Evolutionary conservation across 1,284 basidiomycete genomes (phyloP), one percentile per base, ranked within the genome.

Genomic region (Ceratobasidium sp.): DNA sequence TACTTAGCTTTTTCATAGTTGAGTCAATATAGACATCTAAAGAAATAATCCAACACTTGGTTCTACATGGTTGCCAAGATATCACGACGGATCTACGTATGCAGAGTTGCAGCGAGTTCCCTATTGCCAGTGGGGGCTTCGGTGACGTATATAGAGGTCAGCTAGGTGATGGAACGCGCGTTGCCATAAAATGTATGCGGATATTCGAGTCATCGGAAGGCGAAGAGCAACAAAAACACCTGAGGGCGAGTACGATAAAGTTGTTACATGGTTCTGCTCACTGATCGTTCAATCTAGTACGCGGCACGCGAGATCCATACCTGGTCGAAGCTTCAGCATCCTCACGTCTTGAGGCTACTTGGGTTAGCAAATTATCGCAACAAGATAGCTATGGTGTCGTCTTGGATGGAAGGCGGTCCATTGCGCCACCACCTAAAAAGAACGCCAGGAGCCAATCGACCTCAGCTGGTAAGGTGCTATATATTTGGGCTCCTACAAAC

Each of bases 151-250:
- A 67, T 33, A 50, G 48, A 33, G 73, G 48, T n/a, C 23, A 17
- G 5, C 73, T 76, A 0, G 17, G 23, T 9, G 40, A 67, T 33
- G 73, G 73, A 0, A 20, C n/a, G 1, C 20, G 10, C 9, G 64
- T 76, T 12, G 73, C 73, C 0, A 54, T 67, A 7, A 76, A 76
- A 33, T 44, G 50, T 20, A 65, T 76, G 20, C 52, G 52, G n/a
- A 33, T 59, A 12, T 40, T 75, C 17, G 48, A 23, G 3, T 23
- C 40, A 10, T 17, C 20, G 13, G n/a, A 38, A 50, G 48, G 2
- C 7, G 26, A 13, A 33, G 15, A 38, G 40, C 17, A 48, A 5
- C 42, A 50, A 17, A 3, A 56, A 17, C n/a, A n/a, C n/a, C n/a
- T n/a, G n/a, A n/a, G n/a, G n/a, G n/a, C n/a, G n/a, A n/a, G n/a